phyloP scores from a whole-genome alignment of 495 filamentous ascomycete genomes.

The Penicillium maclennaniae region DNA sequence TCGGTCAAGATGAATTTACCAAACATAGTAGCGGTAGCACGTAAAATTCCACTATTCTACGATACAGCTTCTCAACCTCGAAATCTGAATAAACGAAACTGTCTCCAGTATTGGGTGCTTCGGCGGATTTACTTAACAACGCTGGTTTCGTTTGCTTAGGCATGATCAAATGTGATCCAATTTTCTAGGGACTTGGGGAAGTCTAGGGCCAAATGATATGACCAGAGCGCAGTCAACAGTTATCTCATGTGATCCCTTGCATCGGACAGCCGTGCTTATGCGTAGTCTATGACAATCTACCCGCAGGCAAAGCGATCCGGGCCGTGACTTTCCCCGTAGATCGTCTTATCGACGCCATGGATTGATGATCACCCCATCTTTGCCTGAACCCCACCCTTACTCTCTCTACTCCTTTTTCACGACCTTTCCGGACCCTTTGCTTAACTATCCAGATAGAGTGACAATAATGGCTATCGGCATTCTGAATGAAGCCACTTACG shows the following conservation, averaged over 20 bases:
- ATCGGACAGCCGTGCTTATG: too few species aligned
- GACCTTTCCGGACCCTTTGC: neutral
- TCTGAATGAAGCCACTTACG: conserved; percentile 13
- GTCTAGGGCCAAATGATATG: neutral
- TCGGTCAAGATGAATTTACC: conserved; percentile 9
- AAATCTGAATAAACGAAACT: conserved; percentile 13
- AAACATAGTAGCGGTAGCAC: conserved; percentile 32
- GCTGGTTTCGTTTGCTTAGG: neutral
- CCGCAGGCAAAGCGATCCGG: neutral
- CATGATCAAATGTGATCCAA: neutral
- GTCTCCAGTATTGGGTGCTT: conserved; percentile 14
- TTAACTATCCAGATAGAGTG: neutral
- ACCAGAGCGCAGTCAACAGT: neutral
- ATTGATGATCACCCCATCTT: conserved; percentile 19
- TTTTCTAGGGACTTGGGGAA: neutral
- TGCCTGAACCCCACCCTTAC: conserved; percentile 18
- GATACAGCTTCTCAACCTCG: conserved; percentile 23
- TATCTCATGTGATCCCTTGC: neutral
- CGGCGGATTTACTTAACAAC: conserved; percentile 1
- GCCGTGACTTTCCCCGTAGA: conserved; percentile 11
- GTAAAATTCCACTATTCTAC: conserved; percentile 30
- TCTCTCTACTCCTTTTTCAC: neutral
- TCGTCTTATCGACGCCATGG: conserved; percentile 9
- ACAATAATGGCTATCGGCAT: conserved; percentile 17
- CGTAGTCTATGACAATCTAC: neutral